Conservation (phyloP, 2,329 filamentous ascomycete genomes). For the Trichoderma afroharzianum region DNA sequence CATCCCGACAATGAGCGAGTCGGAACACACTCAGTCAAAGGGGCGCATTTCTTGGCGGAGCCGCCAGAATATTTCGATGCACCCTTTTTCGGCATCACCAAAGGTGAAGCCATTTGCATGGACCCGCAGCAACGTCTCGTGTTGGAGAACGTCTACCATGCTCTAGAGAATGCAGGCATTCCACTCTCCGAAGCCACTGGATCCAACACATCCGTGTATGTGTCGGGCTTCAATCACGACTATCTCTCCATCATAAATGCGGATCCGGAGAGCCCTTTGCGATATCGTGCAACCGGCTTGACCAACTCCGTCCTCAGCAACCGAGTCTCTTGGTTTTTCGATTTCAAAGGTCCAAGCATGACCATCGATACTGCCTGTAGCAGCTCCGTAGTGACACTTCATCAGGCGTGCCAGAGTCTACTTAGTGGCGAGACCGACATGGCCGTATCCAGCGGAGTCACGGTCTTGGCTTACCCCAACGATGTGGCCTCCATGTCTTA, state of each 20-base stretch:
- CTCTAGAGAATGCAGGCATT: slow-evolving; percentile 8
- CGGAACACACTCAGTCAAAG: slow-evolving; percentile 9
- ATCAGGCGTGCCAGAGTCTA: slow-evolving; percentile 34
- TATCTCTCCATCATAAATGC: background rate
- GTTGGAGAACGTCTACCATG: slow-evolving; percentile 12
- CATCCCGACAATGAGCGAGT: slow-evolving; percentile 4
- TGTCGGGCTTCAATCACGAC: slow-evolving; percentile 12
- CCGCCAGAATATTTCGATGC: slow-evolving; percentile 6
- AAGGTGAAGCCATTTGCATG: slow-evolving; percentile 1
- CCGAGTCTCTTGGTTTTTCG: slow-evolving; percentile 46
- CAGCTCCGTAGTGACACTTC: slow-evolving; percentile 43
- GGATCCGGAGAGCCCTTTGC: slow-evolving; percentile 28
- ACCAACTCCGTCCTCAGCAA: slow-evolving; percentile 41
- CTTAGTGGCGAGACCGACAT: slow-evolving; percentile 28
- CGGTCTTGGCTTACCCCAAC: slow-evolving; percentile 34
- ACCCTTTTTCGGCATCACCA: slow-evolving; percentile 7
- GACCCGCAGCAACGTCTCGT: slow-evolving; percentile 11
- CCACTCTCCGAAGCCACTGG: background rate
- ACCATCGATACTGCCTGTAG: slow-evolving; percentile 52
- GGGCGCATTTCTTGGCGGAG: slow-evolving; percentile 1
- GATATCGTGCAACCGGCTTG: slow-evolving; percentile 44
- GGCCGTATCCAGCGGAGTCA: slow-evolving; percentile 39
- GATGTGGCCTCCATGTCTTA: slow-evolving; percentile 13
- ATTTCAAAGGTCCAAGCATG: slow-evolving; percentile 44
- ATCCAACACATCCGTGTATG: slow-evolving; percentile 4